Base-by-base conservation (phyloP, 2,329 filamentous ascomycete species). In the Colletotrichum siamense region DNA sequence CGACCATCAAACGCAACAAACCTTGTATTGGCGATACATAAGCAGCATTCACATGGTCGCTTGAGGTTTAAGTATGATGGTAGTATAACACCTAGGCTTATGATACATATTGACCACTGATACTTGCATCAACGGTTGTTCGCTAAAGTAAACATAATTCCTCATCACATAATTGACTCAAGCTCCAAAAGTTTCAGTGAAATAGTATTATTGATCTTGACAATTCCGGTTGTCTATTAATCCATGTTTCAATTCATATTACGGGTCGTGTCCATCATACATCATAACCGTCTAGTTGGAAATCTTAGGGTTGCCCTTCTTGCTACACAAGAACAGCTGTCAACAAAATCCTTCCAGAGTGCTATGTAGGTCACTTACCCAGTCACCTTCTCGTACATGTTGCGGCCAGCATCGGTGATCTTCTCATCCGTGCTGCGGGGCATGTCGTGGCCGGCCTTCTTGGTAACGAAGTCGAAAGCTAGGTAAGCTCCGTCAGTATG, bases 371-470 rank as follows among this genome's bases (percentile, higher is more conserved):
- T 22, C 0, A 73, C 84, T 77, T 79, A 86, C 85, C 85, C 85
- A 66, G 85, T 81, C 4, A 74, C 49, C 81, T 85, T 86, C 78
- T 86, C 85, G 22, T 82, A 86, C 26, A 80, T 73, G 39, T 22
- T 49, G 61, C 85, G 85, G 8, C 79, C 82, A n/a, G 78, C 80
- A 66, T 86, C 85, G 67, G 84, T 85, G 32, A 85, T 83, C 83
- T 86, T 86, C 81, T 86, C 85, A 44, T 84, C 81, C 22, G 83
- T 84, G 16, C 81, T 75, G 62, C 78, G 79, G 76, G 82, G 77
- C 22, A 86, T 71, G 81, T 84, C 82, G 71, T 82, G 79, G 69
- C 85, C 85, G 2, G 80, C 79, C 81, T 86, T 85, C 74, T 84
- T 81, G 78, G 82, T 76, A 28, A 44, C 80, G 67, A 79, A 78